These are phyloP conservation scores for Cyclaneusma minus DNA, from an alignment of 2,329 filamentous ascomycete genomes.

Conservation along the genomic window DNA sequence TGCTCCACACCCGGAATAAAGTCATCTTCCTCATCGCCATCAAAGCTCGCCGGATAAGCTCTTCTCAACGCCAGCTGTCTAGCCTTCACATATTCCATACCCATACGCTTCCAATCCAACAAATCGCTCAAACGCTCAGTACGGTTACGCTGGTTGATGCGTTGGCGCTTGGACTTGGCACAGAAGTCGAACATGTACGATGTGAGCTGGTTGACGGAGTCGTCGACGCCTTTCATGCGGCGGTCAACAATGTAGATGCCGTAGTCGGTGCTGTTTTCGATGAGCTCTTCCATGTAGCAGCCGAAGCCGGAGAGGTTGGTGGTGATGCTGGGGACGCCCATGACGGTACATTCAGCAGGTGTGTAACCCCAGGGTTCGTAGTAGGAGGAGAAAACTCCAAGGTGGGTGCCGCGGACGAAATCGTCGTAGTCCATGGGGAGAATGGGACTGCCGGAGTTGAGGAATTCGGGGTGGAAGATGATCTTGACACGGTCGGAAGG, in stretches of 20 bases:
- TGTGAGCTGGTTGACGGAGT: conserved; percentile 89
- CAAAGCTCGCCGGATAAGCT: conserved; percentile 81
- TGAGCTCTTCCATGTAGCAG: conserved; percentile 98
- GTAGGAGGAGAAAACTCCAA: conserved; percentile 93
- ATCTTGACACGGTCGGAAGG: conserved; percentile 91
- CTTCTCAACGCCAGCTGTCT: conserved; percentile 80
- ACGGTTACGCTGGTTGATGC: conserved; percentile 96
- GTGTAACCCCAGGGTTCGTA: conserved; percentile 99
- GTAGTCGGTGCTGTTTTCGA: conserved; percentile 95
- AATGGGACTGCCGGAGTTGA: conserved; percentile 90
- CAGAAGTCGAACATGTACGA: conserved; percentile 90
- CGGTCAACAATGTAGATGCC: conserved; percentile 98
- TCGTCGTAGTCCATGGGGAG: conserved; percentile 95
- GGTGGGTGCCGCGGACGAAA: conserved; percentile 90
- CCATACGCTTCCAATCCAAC: conserved; percentile 98
- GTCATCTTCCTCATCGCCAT: conserved; percentile 61
- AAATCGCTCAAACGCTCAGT: conserved; percentile 91
- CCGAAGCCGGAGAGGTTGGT: conserved; percentile 96
- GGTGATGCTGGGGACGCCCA: conserved; percentile 97
- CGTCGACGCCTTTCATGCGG: conserved; percentile 86
- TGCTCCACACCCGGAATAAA: conserved; percentile 86
- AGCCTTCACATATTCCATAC: conserved; percentile 97
- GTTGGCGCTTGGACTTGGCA: conserved; percentile 82
- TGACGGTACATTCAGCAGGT: conserved; percentile 93
- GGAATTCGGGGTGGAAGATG: conserved; percentile 94